Base-by-base conservation (phyloP, 176 grass and related monocot species). In the Stipa capillata region DNA sequence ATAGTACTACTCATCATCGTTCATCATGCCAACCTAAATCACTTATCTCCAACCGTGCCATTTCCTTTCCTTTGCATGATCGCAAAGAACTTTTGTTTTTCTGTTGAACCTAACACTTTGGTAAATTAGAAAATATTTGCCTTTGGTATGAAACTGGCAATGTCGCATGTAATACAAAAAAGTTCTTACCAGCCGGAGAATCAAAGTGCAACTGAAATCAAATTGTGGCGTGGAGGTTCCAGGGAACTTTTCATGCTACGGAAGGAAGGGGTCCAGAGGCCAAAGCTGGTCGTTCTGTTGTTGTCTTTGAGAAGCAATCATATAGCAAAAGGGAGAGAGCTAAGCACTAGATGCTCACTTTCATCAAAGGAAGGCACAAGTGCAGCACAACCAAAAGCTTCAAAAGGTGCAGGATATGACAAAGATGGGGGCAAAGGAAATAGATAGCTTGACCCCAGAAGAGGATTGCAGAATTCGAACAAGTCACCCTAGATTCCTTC, bases 291-390 rank as follows among this genome's bases (percentile, higher is more conserved):
- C 77, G 67, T 43, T 55, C 50, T 18, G 47, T 36, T 85, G 45
- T 45, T 52, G 76, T 65, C 47, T 7, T 85, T 65, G 64, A 24
- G 8, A 82, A 82, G 87, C 82, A 65, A 82, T 85, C 55, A 77
- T n/a, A n/a, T 89, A 21, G 42, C n/a, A 2, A 31, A 75, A 64
- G 32, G 72, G 52, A 77, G 80, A 37, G 82, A 69, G 55, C 36
- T 25, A 29, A 62, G 77, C 87, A 85, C 87, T 77, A 64, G 87
- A 85, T 89, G 82, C 82, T 47, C 54, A 40, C 77, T 89, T 89
- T 89, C 72, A 71, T 47, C 82, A 89, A 89, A 89, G 82, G 18
- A 72, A 85, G 72, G 82, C 78, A 77, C 77, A 89, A 16, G 53
- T 36, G 73, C 73, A 14, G 80, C 65, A 42, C 63, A 47, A 2